These are phyloP conservation scores for Zea mays DNA, from an alignment of 176 grass and related monocot genomes.

Conservation along the genomic window DNA sequence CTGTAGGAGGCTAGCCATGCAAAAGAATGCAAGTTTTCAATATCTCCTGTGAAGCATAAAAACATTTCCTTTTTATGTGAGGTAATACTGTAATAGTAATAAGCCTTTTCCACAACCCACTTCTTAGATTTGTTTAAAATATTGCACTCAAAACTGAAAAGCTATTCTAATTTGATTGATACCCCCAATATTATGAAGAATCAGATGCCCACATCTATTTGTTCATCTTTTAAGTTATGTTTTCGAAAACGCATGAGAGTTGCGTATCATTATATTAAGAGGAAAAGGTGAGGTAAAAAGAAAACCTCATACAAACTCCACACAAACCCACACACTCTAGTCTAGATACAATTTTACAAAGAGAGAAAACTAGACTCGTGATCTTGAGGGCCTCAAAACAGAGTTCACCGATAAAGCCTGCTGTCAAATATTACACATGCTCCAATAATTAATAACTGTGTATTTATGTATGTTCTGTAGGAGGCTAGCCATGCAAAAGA, in stretches of 20 bases:
- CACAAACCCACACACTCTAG: no score
- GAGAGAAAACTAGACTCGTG: no score
- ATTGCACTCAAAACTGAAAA: not conserved
- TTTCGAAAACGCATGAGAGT: no score
- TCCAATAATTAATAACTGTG: not conserved
- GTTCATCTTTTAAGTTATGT: not conserved
- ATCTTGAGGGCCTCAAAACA: no score
- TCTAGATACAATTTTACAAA: no score
- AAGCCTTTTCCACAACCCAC: not conserved
- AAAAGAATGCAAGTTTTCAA: slow-evolving; percentile 2
- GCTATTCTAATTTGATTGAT: not conserved
- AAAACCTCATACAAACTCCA: no score
- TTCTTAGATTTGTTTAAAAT: not conserved
- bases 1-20: not conserved
- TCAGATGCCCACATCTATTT: not conserved
- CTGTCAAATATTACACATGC: not conserved
- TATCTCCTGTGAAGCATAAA: not conserved
- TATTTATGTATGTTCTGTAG: not conserved
- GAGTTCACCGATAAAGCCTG: not conserved
- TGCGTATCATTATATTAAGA: no score
- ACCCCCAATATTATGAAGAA: not conserved
- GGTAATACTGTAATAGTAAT: not conserved
- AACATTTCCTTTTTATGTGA: not conserved
- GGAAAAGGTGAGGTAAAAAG: no score
- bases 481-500: not conserved